These are phyloP conservation scores for Botrytis medusae DNA, from an alignment of 2,329 filamentous ascomycete species.

Conservation along the genomic window DNA sequence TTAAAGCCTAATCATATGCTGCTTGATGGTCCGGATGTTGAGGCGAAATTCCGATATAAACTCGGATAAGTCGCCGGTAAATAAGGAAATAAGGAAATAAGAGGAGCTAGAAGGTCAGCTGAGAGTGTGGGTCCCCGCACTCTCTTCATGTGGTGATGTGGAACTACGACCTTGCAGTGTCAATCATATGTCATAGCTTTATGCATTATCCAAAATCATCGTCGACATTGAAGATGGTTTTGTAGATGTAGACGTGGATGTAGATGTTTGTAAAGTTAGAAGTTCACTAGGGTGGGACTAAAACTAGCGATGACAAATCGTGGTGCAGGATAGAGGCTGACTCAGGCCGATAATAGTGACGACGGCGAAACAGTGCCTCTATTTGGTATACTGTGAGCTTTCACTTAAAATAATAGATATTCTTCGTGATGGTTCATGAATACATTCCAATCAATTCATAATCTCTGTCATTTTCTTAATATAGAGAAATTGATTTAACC, in stretches of 20 bases:
- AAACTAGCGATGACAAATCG: neutral
- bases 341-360: slow-evolving; percentile 5
- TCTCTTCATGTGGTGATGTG: neutral
- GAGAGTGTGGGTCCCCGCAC: neutral
- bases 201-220: fast-evolving
- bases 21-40: neutral
- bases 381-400: neutral
- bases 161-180: neutral
- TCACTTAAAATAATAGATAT: neutral
- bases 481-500: neutral
- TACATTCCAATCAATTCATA: neutral
- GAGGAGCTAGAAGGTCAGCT: neutral
- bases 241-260: neutral
- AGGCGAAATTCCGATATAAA: slow-evolving; percentile 5
- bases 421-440: fast-evolving
- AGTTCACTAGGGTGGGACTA: neutral
- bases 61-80: slow-evolving; percentile 5
- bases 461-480: fast-evolving
- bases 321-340: neutral
- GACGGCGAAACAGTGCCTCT: neutral
- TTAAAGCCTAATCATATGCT: neutral
- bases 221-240: neutral
- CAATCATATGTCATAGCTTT: neutral
- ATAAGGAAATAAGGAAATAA: neutral
- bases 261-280: neutral